These are phyloP conservation scores for Cutaneotrichosporon mucoides DNA, from an alignment of 1,284 basidiomycete genomes.

Conservation along the genomic window DNA sequence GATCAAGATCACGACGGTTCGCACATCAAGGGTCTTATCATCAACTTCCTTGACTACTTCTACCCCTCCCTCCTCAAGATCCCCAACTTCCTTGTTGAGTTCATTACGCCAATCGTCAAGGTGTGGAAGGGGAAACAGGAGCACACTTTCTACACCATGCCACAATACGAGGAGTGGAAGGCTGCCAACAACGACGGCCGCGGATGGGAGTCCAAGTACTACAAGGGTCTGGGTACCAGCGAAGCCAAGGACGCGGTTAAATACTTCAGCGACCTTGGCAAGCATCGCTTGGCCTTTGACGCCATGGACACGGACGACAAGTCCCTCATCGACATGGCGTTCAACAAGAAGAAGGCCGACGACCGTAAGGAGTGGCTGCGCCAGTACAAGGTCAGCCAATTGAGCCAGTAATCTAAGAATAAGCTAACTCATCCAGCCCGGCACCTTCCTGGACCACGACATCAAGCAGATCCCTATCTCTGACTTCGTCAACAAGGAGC, in stretches of 20 bases:
- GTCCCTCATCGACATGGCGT: slow-evolving; percentile 91
- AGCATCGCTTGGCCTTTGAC: slow-evolving; percentile 91
- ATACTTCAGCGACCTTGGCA: slow-evolving; percentile 89
- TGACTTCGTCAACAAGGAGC: slow-evolving; percentile 97
- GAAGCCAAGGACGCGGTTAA: slow-evolving; percentile 81
- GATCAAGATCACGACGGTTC: slow-evolving; percentile 99
- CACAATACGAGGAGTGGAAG: slow-evolving; percentile 93
- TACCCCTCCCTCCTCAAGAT: slow-evolving; percentile 91
- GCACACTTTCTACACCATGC: slow-evolving; percentile 93
- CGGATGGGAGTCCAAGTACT: slow-evolving; percentile 92
- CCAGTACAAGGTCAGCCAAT: slow-evolving; percentile 68
- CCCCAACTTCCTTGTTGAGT: slow-evolving; percentile 92
- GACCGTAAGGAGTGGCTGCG: slow-evolving; percentile 98
- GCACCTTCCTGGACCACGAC: slow-evolving; percentile 90
- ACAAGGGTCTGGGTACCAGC: slow-evolving; percentile 98
- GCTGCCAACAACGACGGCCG: slow-evolving; percentile 72
- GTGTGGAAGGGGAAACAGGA: slow-evolving; percentile 78
- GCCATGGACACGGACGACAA: slow-evolving; percentile 76
- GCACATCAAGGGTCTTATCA: slow-evolving; percentile 97
- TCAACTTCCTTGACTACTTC: slow-evolving; percentile 97
- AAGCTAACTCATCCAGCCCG: slow-evolving; percentile 59
- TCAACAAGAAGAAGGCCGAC: slow-evolving; percentile 99
- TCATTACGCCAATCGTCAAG: slow-evolving; percentile 97
- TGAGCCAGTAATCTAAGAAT: too few species aligned
- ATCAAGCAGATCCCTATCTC: slow-evolving; percentile 78